phyloP scores from a whole-genome alignment of 1,284 basidiomycete species.

The Cryptococcus jaspeensis region DNA sequence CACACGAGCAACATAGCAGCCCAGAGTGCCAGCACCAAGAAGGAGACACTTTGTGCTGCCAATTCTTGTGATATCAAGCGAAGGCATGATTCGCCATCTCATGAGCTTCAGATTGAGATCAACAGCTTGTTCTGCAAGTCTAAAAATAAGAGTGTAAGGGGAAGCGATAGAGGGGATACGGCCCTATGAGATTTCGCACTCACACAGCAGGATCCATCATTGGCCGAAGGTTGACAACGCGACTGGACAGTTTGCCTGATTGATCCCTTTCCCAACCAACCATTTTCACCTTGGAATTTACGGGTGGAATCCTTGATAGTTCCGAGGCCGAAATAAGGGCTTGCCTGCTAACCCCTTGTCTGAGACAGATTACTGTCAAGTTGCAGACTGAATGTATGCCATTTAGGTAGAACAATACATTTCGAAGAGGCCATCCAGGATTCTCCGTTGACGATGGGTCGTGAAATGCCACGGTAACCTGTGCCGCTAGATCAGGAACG shows the following conservation, averaged over 20 bases:
- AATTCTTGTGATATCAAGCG: constrained; percentile 83
- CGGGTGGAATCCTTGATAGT: too few relatives aligned
- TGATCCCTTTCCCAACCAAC: constrained; percentile 96
- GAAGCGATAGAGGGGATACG: not conserved
- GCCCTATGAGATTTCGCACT: constrained; percentile 4
- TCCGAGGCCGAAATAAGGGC: too few relatives aligned
- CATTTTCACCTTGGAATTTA: constrained; percentile 56
- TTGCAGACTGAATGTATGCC: constrained; percentile 56
- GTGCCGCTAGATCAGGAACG: not conserved
- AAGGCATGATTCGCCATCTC: constrained; percentile 93
- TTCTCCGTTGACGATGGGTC: constrained; percentile 75
- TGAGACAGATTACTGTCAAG: constrained; percentile 72
- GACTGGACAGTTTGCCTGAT: constrained; percentile 77
- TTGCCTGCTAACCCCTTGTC: constrained; percentile 52
- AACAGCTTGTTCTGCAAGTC: constrained; percentile 91
- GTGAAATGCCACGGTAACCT: constrained; percentile 65
- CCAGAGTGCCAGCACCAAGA: constrained; percentile 91
- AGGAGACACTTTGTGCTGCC: constrained; percentile 76
- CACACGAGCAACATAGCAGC: constrained; percentile 89
- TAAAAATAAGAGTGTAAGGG: constrained; percentile 42
- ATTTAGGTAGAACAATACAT: constrained; percentile 78
- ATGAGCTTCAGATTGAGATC: constrained; percentile 97
- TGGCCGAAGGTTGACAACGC: constrained; percentile 86
- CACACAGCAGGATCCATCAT: constrained; percentile 86
- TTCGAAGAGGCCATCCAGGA: constrained; percentile 93